Base-by-base conservation (phyloP, 805 yeast species). In the Scheffersomyces stipitis region DNA sequence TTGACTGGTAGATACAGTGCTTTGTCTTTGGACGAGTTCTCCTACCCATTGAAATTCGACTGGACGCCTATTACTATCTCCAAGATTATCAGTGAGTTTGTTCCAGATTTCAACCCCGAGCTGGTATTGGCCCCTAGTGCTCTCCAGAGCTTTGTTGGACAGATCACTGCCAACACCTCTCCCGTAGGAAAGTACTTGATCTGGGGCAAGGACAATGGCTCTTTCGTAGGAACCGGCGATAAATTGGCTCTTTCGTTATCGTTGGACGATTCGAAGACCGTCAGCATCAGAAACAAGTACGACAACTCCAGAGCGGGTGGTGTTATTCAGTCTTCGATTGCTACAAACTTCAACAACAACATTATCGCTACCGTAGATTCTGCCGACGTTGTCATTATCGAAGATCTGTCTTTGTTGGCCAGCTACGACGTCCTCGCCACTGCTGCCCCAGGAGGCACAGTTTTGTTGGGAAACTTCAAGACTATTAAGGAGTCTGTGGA, bases 221-320 rank as follows among this genome's bases (percentile, higher is more conserved):
- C 66, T 36, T 68, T 76, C 41, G 66, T 72, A 24, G 70, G 71
- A 26, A 75, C 81, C 31, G 79, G 90, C 12, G 72, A 81, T 18
- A 78, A 76, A 48, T 62, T 87, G 43, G 83, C 89, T 0, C 84
- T 81, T 42, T 70, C 86, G 15, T 70, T 84, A 48, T 80, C 95
- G 2, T 69, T 84, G 52, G 83, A 78, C 48, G 76, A 75, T 40
- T 55, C 71, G 34, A 67, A 76, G 39, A 53, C 62, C 28, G 73
- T 83, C 38, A 62, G 73, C 36, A 74, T 77, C 58, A 73, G 84
- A 58, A 74, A 84, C 34, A 77, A 76, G 52, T 87, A 69, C 51
- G 96, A 91, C 60, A 89, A 86, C 58, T 56, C 71, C 26, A 66
- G 78, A 12, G 76, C 75, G 34, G 91, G 90, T 24, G 97, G 97